phyloP scores from a whole-genome alignment of 305 asterid species.

The Andrographis paniculata region DNA sequence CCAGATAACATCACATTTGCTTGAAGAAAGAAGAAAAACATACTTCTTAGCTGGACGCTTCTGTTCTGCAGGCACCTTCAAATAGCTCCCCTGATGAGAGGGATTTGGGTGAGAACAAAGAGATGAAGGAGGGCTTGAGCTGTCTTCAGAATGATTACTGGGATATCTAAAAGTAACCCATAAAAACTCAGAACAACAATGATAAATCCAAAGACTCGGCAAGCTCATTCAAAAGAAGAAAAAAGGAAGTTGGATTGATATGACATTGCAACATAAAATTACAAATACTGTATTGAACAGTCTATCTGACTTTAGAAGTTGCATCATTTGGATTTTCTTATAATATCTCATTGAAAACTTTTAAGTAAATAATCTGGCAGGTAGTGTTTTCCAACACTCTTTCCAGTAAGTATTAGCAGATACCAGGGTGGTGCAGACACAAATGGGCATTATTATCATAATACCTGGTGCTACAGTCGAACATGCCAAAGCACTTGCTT shows the following conservation, averaged over 20 bases:
- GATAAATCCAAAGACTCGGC: constrained; percentile 12
- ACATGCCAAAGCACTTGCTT: constrained; percentile 23
- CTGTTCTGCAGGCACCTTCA: constrained; percentile 26
- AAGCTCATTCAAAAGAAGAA: neutral
- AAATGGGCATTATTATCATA: neutral
- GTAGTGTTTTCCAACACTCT: no score
- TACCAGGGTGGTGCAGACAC: neutral
- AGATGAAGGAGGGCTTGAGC: constrained; percentile 17
- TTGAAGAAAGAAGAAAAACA: neutral
- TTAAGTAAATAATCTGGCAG: no score
- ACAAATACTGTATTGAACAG: no score
- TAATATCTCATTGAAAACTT: no score
- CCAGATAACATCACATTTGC: neutral
- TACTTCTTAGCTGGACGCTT: no score
- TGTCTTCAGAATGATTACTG: constrained; percentile 23
- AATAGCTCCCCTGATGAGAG: constrained; percentile 24
- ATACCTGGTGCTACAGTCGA: constrained; percentile 27
- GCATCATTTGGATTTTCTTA: no score
- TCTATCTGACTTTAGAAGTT: no score
- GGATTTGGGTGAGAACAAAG: no score
- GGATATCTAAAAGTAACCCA: constrained; percentile 14
- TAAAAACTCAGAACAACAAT: constrained; percentile 6
- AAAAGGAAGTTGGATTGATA: no score
- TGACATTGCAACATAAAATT: no score
- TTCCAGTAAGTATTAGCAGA: no score